Conservation (phyloP, 495 filamentous ascomycete species). For the Penicillium salamii region DNA sequence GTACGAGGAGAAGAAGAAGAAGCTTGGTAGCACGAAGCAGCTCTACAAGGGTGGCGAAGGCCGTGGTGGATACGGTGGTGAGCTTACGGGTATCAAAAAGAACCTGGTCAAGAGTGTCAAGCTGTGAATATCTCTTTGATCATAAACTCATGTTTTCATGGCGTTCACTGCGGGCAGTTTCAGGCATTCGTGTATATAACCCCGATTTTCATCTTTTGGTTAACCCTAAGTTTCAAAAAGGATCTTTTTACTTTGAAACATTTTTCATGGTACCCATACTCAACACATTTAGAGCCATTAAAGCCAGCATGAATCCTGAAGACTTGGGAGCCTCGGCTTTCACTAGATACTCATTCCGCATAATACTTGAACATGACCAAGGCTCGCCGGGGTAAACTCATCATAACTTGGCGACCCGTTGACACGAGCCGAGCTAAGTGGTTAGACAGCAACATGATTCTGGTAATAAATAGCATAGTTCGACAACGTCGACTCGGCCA, state of each 20-base stretch:
- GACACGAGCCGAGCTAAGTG: neutral
- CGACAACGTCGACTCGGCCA: neutral
- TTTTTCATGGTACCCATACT: constrained; percentile 3
- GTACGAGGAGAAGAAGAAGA: constrained; percentile 93
- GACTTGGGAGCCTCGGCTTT: no score
- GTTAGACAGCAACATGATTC: neutral
- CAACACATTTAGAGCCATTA: no score
- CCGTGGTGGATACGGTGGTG: constrained; percentile 84
- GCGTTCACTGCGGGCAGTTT: constrained; percentile 32
- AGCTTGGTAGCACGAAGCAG: constrained; percentile 76
- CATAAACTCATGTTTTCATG: constrained; percentile 27
- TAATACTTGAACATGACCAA: no score
- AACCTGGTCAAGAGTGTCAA: constrained; percentile 91
- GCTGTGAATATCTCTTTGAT: constrained; percentile 49
- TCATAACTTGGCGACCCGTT: neutral
- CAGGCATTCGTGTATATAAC: constrained; percentile 32
- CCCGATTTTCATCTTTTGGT: constrained; percentile 6
- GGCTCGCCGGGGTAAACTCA: constrained; percentile 1
- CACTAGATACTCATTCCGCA: no score
- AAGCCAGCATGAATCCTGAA: no score
- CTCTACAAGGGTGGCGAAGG: constrained; percentile 87
- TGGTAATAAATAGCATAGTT: constrained; percentile 16
- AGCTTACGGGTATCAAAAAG: constrained; percentile 93
- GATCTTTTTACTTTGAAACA: constrained; percentile 4
- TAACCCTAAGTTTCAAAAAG: constrained; percentile 8